Conservation (phyloP, 169 alveolate genomes). For the Cyclospora cayetanensis region DNA sequence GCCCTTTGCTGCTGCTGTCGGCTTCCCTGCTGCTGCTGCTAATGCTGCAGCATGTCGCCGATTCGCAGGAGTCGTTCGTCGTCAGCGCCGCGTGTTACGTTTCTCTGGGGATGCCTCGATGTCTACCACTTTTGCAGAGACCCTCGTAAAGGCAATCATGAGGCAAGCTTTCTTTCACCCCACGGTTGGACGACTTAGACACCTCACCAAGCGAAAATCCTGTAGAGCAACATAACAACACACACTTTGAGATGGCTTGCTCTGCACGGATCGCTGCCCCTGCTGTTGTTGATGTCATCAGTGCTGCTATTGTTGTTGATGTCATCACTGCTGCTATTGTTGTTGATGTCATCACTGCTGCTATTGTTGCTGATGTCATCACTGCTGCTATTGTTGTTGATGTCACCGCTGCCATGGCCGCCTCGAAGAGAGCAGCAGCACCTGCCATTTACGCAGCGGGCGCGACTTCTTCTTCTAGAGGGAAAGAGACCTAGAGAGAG, state of each 20-base stretch:
- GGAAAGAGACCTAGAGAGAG: too few species aligned
- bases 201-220: too few species aligned
- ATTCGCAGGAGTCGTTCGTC: constrained; percentile 41
- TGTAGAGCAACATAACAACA: too few species aligned
- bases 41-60: constrained; percentile 44
- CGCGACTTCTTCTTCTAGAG: too few species aligned
- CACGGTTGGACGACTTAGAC: too few species aligned
- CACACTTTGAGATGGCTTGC: too few species aligned
- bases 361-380: not conserved
- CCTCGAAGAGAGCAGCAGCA: too few species aligned
- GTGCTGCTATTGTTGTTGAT: not conserved
- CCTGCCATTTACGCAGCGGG: too few species aligned
- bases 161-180: constrained; percentile 2
- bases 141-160: constrained; percentile 44
- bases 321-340: not conserved
- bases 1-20: not conserved
- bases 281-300: too few species aligned
- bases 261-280: too few species aligned
- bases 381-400: too few species aligned
- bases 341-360: not conserved
- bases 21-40: not conserved
- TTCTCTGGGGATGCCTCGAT: constrained; percentile 51
- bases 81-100: constrained; percentile 52
- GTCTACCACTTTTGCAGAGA: constrained; percentile 32
- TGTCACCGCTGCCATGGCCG: too few species aligned